Percentiles rank a stretch among this genome's conserved stretches.
Conservation (phyloP, 1,139 yeast species). For the Pichia sp. region DNA sequence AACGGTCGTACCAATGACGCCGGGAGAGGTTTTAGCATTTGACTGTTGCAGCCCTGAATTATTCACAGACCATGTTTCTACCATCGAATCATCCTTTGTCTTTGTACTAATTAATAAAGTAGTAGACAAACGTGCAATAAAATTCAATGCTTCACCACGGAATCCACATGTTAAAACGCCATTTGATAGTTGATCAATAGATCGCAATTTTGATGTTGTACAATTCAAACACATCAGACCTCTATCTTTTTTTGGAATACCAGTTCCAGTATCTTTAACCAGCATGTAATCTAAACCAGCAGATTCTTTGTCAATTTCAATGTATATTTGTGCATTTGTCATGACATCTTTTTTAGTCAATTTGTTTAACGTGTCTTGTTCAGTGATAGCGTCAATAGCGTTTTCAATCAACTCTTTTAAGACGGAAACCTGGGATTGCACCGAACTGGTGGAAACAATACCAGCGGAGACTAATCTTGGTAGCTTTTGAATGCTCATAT, state of each 20-base stretch:
- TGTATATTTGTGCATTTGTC: constrained; percentile 41
- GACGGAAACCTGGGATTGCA: constrained; percentile 38
- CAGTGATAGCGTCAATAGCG: constrained; percentile 56
- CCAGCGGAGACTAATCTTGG: constrained; percentile 18
- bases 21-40: constrained; percentile 23
- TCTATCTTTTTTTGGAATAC: constrained; percentile 56
- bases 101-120: constrained; percentile 31
- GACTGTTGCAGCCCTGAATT: constrained; percentile 27
- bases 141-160: constrained; percentile 75
- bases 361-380: not conserved
- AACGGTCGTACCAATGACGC: constrained; percentile 34
- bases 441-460: constrained; percentile 22
- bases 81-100: constrained; percentile 29
- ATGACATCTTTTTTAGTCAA: constrained; percentile 31
- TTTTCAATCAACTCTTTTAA: constrained; percentile 74
- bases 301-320: constrained; percentile 55
- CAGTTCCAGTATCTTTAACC: constrained; percentile 72
- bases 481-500: constrained; percentile 24
- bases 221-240: constrained; percentile 55
- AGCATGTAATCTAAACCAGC: constrained; percentile 55
- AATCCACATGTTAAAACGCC: constrained; percentile 60
- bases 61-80: constrained; percentile 34
- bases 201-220: constrained; percentile 62
- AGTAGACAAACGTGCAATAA: constrained; percentile 49
- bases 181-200: constrained; percentile 43